phyloP scores from a whole-genome alignment of 441 rosid species.

The Rhodomyrtus psidioides region DNA sequence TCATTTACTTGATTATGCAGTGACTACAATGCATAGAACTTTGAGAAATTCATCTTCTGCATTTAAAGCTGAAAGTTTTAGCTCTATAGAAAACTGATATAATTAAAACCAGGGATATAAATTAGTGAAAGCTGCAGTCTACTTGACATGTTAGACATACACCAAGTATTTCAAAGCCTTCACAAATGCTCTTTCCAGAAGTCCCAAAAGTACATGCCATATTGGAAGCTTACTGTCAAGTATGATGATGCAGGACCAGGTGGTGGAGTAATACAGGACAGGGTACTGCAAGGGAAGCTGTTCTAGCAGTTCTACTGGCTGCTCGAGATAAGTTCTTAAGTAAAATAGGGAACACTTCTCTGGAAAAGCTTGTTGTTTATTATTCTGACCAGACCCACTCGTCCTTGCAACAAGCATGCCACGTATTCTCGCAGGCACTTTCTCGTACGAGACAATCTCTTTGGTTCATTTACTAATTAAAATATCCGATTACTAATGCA shows the following conservation, averaged over 20 bases:
- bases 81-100: not conserved
- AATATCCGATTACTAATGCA: not conserved
- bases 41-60: not conserved
- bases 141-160: not conserved
- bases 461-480: not conserved
- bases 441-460: not conserved
- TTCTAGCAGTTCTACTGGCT: slow-evolving; percentile 64
- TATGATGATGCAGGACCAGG: slow-evolving; percentile 50
- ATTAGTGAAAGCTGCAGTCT: not conserved
- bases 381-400: slow-evolving; percentile 91
- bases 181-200: not conserved
- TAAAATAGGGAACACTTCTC: slow-evolving; percentile 39
- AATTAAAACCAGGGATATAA: not conserved
- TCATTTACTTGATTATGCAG: not conserved
- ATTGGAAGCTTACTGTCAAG: not conserved
- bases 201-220: not conserved
- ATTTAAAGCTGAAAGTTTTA: not conserved
- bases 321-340: slow-evolving; percentile 57
- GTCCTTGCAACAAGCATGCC: slow-evolving; percentile 75
- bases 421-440: slow-evolving; percentile 30
- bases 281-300: slow-evolving; percentile 89
- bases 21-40: not conserved
- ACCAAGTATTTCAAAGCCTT: not conserved
- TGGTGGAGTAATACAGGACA: slow-evolving; percentile 91
- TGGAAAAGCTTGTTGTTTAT: slow-evolving; percentile 66